Conservation (phyloP, 2,329 filamentous ascomycete genomes). For the Fusarium sp. region DNA sequence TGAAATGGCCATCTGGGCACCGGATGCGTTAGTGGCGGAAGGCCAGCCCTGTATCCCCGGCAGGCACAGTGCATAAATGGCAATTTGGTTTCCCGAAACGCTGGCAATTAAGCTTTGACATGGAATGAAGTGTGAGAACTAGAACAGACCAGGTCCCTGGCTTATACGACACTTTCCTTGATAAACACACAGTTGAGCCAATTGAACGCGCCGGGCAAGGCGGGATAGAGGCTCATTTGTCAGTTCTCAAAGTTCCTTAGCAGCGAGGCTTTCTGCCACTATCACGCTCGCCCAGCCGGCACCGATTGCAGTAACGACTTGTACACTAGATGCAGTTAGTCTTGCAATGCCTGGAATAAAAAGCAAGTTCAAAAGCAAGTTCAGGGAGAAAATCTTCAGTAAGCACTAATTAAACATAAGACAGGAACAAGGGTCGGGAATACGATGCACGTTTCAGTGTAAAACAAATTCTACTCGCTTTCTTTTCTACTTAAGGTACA, state of each 20-base stretch:
- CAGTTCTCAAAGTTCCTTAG: not conserved
- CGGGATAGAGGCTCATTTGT: not conserved
- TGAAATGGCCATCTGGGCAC: not conserved
- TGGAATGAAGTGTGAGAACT: not conserved
- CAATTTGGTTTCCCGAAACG: not conserved
- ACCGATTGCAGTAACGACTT: not conserved
- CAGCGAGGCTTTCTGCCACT: not conserved
- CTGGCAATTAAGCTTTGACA: not conserved
- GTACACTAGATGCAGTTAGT: not conserved
- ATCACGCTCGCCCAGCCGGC: not conserved
- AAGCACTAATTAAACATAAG: not conserved
- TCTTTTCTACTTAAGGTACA: not conserved
- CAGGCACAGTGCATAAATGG: not conserved
- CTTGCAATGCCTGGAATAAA: not conserved
- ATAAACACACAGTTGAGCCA: not conserved
- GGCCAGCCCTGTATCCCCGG: not conserved
- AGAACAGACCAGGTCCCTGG: not conserved
- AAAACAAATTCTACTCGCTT: not conserved
- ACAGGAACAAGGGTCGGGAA: not conserved
- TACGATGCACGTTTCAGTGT: not conserved
- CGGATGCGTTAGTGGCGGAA: slow-evolving; percentile 9
- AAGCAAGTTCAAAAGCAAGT: not conserved
- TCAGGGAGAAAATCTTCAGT: not conserved
- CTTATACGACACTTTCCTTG: not conserved
- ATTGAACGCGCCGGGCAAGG: not conserved